These are phyloP conservation scores for Phytophthora gonapodyides DNA, from an alignment of 352 stramenopile genomes.

Conservation along the genomic window DNA sequence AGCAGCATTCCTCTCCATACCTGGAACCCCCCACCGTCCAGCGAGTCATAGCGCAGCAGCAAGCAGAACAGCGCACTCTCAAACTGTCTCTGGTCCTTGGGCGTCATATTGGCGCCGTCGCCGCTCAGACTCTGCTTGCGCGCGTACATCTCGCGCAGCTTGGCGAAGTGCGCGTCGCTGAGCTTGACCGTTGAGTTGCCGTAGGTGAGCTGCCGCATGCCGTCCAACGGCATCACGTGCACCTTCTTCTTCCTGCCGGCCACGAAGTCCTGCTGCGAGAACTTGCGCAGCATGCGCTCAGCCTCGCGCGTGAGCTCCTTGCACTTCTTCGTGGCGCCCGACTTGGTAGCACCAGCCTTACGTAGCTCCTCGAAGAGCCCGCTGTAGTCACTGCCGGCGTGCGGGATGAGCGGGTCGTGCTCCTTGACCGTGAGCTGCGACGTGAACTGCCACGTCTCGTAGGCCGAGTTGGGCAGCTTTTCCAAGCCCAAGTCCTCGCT, in stretches of 20 bases:
- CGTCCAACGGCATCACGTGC: conserved; percentile 36
- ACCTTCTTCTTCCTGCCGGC: conserved; percentile 55
- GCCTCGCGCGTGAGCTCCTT: conserved; percentile 61
- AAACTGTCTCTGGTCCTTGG: conserved; percentile 51
- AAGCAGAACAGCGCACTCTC: conserved; percentile 86
- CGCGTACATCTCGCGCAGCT: conserved; percentile 86
- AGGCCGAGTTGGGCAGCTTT: conserved; percentile 82
- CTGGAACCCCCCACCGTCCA: conserved; percentile 94
- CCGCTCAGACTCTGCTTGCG: conserved; percentile 38
- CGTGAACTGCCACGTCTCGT: conserved; percentile 87
- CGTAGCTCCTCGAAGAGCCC: conserved; percentile 73
- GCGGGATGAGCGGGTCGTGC: conserved; percentile 74
- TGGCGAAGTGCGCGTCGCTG: conserved; percentile 82
- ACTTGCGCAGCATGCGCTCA: conserved; percentile 59
- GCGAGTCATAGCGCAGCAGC: conserved; percentile 91
- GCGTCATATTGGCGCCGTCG: conserved; percentile 22
- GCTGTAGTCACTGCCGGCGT: conserved; percentile 69
- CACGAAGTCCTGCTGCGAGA: conserved; percentile 49
- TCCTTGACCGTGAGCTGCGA: conserved; percentile 73
- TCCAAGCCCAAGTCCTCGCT: conserved; percentile 77
- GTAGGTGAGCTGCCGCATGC: conserved; percentile 67
- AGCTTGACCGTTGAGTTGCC: conserved; percentile 78
- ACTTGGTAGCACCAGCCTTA: conserved; percentile 70
- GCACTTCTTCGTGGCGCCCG: conserved; percentile 65
- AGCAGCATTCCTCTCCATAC: conserved; percentile 20